Base-by-base conservation (phyloP, 371 early-diverging fungal species). In the Coemansia sp. region DNA sequence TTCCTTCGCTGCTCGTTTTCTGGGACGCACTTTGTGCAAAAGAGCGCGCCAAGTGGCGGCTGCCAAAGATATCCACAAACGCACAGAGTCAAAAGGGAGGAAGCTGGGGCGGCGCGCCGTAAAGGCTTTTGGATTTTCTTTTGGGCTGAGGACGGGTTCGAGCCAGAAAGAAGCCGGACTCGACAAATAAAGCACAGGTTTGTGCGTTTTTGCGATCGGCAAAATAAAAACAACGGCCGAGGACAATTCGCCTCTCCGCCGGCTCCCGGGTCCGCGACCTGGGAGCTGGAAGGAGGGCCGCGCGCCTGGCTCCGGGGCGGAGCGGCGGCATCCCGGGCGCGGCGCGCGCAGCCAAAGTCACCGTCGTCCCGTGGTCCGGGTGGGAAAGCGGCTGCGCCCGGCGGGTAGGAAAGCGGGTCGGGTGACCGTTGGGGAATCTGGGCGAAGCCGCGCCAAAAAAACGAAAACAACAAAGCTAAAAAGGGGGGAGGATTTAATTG, bases 371-470 rank as follows among this genome's bases (percentile, higher is more conserved):
- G 12, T 14, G 16, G 43, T 14, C 4, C 43, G 43, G 43, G 10
- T 7, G 10, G 51, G 34, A 51, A 34, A 36, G 54, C 36, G 54
- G 16, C 14, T 5, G 54, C 36, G 54, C 35, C 36, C 54, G 16
- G 54, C 33, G 14, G 8, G 34, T 12, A 51, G 51, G 14, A 51
- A 30, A 34, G 51, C n/a, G n/a, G n/a, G n/a, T n/a, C n/a, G n/a
- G n/a, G n/a, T n/a, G n/a, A n/a, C n/a, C n/a, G n/a, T n/a, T n/a
- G n/a, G n/a, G n/a, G n/a, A n/a, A n/a, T n/a, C 51, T 20, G 43
- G 51, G 14, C 20, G 34, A 33, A 33, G 34, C 14, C 31, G 34
- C 38, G 54, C 54, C 54, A 53, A 53, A n/a, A 53, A 53, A 53
- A 38, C 54, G 12, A 38, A 53, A 53, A 38, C 54, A 53, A 53